Base-by-base conservation (phyloP, 75 land plant species). In the Sequoia sempervirens region DNA sequence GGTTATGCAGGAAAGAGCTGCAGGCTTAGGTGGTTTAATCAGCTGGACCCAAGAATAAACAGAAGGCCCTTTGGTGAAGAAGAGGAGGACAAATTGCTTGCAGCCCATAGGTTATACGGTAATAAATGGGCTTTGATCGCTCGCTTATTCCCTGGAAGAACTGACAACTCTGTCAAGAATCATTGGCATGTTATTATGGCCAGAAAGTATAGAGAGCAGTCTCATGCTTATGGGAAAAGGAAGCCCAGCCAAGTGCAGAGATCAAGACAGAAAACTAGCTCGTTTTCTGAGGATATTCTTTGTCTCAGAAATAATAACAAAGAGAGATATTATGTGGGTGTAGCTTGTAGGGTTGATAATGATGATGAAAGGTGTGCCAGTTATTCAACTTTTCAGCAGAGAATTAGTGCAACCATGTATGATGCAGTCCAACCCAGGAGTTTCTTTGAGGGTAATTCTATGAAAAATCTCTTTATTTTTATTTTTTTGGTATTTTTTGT, bases 81-180 rank as follows among this genome's bases (percentile, higher is more conserved):
- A 69, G 95, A 93, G 81, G 95, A 92, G 83, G 94, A 93, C 85
- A 87, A 88, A 82, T 85, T 93, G 23, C 90, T 93, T 66, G 89
- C 89, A 5, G 95, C 94, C 53, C 95, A 93, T 66, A 85, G 92
- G n/a, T 53, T 93, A 45, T 87, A 92, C 82, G 95, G 95, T 36
- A 93, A 93, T 88, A 93, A 92, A 83, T 92, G 94, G 95, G 95
- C 95, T 52, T 84, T 92, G 94, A 93, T 93, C 18, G 95, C 95
- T 14, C 83, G 91, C 23, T 80, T 92, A 10, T 93, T 93, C 86
- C 94, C 94, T 26, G 94, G 94, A 20, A 87, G 94, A 53, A 92
- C 95, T 28, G 94, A 93, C 84, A 93, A 93, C 82, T 90, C 95
- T 2, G 95, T 93, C 61, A 93, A 93, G 84, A 93, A 93, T 81